Conservation (phyloP, 192 early-diverging fungal genomes). For the Rhizoclosmatium sp. region DNA sequence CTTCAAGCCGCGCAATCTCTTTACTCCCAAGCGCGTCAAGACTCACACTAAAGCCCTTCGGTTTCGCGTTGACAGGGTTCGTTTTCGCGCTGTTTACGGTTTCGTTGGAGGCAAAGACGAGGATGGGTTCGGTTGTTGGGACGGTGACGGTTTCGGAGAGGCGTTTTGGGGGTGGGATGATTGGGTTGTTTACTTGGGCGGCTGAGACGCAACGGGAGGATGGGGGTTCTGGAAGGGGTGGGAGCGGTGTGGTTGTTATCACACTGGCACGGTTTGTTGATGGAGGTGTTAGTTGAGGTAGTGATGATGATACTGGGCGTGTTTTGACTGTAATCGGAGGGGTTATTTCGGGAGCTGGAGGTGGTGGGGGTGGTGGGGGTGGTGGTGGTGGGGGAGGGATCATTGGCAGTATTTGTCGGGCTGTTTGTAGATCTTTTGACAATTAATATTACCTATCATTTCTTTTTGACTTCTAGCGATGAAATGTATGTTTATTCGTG, state of each 20-base stretch:
- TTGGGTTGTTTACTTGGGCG: background rate
- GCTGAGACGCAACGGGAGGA: background rate
- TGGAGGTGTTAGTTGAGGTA: background rate
- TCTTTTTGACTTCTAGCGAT: no score
- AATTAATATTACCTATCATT: no score
- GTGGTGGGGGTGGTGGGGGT: background rate
- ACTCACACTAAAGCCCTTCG: no score
- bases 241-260: background rate
- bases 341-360: background rate
- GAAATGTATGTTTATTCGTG: no score
- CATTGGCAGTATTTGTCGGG: no score
- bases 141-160: background rate
- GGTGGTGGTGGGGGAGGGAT: background rate
- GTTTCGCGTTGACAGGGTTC: no score
- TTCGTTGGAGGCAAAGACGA: background rate
- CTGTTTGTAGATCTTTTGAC: no score
- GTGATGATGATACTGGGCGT: background rate
- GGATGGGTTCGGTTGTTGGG: background rate
- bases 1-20: conserved; percentile 2
- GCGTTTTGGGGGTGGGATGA: background rate
- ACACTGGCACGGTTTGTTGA: background rate
- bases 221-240: background rate
- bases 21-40: background rate
- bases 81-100: background rate
- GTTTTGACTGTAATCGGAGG: background rate